Conservation (phyloP, 768 basidiomycete species). For the Serendipita sp. region DNA sequence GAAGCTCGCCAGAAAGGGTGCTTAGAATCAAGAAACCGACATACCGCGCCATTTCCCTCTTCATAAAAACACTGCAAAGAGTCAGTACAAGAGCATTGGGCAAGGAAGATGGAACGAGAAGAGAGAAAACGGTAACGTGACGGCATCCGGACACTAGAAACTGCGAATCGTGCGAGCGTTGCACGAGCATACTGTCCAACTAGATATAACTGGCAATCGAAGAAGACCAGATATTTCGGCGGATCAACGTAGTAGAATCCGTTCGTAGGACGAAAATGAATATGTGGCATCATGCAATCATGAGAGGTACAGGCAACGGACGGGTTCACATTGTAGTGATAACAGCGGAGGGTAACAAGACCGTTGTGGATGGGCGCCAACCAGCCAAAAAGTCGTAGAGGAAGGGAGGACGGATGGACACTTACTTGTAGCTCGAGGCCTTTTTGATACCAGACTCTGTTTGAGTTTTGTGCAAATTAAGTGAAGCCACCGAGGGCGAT, state of each 20-base stretch:
- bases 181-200: too few relatives aligned
- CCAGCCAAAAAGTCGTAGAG: neutral
- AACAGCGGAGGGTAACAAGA: neutral
- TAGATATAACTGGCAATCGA: too few relatives aligned
- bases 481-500: neutral
- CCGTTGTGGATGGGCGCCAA: neutral
- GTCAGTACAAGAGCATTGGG: too few relatives aligned
- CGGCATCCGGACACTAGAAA: too few relatives aligned
- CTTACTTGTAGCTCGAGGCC: conserved; percentile 5
- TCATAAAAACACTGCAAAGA: conserved; percentile 3
- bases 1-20: neutral
- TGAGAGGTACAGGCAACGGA: too few relatives aligned
- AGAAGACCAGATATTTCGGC: too few relatives aligned
- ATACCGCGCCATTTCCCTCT: neutral
- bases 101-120: too few relatives aligned
- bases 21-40: neutral
- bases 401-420: neutral
- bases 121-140: too few relatives aligned
- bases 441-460: conserved; percentile 5
- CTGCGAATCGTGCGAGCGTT: too few relatives aligned
- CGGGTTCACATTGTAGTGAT: neutral
- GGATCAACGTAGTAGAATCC: too few relatives aligned
- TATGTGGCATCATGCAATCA: too few relatives aligned
- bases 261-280: too few relatives aligned
- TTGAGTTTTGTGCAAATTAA: neutral